Base-by-base conservation (phyloP, 2,329 filamentous ascomycete species). In the Colletotrichum echinochloae region DNA sequence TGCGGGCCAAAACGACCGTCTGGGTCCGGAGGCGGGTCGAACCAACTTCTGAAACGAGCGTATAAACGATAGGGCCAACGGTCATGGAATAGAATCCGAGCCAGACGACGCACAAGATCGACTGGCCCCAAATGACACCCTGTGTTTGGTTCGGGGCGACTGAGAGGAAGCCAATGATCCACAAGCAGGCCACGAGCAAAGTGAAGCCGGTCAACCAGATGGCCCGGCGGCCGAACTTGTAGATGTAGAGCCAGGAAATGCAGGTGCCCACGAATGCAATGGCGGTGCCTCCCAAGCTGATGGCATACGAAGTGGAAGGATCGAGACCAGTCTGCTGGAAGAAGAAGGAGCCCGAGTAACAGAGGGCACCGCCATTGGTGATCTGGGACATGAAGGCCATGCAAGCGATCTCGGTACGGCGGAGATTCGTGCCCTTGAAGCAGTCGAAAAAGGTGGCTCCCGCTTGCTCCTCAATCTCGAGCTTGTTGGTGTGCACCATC, bases 1-100 rank as follows among this genome's bases (percentile, higher is more conserved):
- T 83, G 57, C 84, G 79, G 1, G 82, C 83, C 23, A 86, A 74
- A 16, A 84, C 83, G 23, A 85, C 81, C 0, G 83, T 83, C 76
- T 85, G 83, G 57, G 81, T 83, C 55, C 83, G 80, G 26, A 86
- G 79, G 48, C 84, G 83, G 5, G 83, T 84, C 0, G 83, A 84
- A 0, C 81, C 79, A 3, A 85, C 72, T 12, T 86, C 84, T 1
- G 84, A 46, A 72, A 83, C 79, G 37, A 85, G 81, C 26, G 82
- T 83, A 77, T 84, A 85, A 70, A 83, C 77, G 28, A 84, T 82
- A 6, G 83, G 83, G 0, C 83, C 83, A 49, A 84, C 80, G 35
- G 79, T 78, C 78, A 84, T 81, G 9, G 79, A 82, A 74, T 84
- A 84, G 7, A 78, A 76, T 57, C 79, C 80, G 2, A 84, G 78